Base-by-base conservation (phyloP, 1,284 basidiomycete genomes). In the Ustilago tritici region DNA sequence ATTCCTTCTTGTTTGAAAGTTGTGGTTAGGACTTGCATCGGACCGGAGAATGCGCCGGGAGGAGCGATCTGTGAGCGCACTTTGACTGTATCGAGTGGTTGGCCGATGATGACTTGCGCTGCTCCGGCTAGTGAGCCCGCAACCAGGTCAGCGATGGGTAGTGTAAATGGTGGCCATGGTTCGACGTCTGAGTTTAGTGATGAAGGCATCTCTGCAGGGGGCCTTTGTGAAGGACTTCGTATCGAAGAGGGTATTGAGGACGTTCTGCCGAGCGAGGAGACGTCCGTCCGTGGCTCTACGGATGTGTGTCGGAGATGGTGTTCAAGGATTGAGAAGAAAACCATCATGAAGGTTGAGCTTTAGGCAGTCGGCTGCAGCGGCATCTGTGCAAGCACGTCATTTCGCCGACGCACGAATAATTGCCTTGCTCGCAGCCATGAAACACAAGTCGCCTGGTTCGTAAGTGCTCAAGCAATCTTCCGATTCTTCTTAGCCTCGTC, bases 81-180 rank as follows among this genome's bases (percentile, higher is more conserved):
- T 52, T 80, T 79, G 55, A 82, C 70, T 35, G 79, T 81, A 41
- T 82, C 81, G 3, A 82, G 62, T 4, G 81, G 81, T 52, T 82
- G 81, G 1, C 81, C 81, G 0, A 82, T 78, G 32, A 79, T 70
- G 17, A 82, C 81, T 36, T 82, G 81, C 10, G 79, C 79, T 6
- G 74, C 79, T 4, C 81, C 81, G 1, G 76, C 81, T 2, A 70
- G 32, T 2, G 76, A 76, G 36, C 81, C 81, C 1, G 81, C 76
- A 12, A 81, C 40, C 1, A 82, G 57, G 59, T 82, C 81, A 12
- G 61, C 54, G 7, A 76, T 70, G 3, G 81, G 81, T 6, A 82
- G 41, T 11, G 70, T 56, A 40, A 82, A 74, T 23, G 78, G 71
- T 15, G 79, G 80, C 80, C 80, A 82, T 56, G 70, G 53, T 46